Base-by-base conservation (phyloP, 1,139 yeast species). In the Suhomyces wounanorum region DNA sequence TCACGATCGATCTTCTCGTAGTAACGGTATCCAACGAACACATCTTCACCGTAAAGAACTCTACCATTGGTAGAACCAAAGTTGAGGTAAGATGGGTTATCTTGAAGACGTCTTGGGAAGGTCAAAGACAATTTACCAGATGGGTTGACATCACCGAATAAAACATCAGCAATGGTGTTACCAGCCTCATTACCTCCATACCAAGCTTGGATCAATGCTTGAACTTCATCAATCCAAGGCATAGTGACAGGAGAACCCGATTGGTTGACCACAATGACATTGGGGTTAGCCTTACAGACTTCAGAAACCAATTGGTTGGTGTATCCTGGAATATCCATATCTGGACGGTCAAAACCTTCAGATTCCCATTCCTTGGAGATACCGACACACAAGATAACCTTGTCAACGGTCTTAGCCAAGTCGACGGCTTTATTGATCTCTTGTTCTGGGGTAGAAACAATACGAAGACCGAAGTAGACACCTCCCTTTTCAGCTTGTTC, bases 351-450 rank as follows among this genome's bases (percentile, higher is more conserved):
- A 56, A 67, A 75, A 28, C 84, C 82, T 62, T 81, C 72, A 33
- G 69, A 63, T 52, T 81, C 84, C 76, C 79, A 78, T 49, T 78
- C 82, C 43, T 69, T 72, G 61, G 60, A 66, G 58, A 79, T 68
- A 47, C 79, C 80, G 47, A 73, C 76, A 50, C 78, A 77, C 62
- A 71, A 61, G 33, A 73, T 67, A 44, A 70, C 73, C 78, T 64
- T 77, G 56, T 80, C 84, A n/a, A 66, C 79, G 3, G 57, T 38
- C 55, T 70, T 68, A 40, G 85, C 84, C 25, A 75, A 47, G 25
- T 66, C 70, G 14, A 69, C 73, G 10, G 83, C 82, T 25, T 66
- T 63, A 5, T 55, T 48, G 49, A 79, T 71, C 52, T 70, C 75
- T 35, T 54, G 60, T 56, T 67, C 62, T 4, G 64, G 59, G 13